Percentiles rank a stretch among this genome's conserved stretches.
These are phyloP conservation scores for Penicillium sp. DNA, from an alignment of 2,329 filamentous ascomycete genomes.

Conservation along the genomic window DNA sequence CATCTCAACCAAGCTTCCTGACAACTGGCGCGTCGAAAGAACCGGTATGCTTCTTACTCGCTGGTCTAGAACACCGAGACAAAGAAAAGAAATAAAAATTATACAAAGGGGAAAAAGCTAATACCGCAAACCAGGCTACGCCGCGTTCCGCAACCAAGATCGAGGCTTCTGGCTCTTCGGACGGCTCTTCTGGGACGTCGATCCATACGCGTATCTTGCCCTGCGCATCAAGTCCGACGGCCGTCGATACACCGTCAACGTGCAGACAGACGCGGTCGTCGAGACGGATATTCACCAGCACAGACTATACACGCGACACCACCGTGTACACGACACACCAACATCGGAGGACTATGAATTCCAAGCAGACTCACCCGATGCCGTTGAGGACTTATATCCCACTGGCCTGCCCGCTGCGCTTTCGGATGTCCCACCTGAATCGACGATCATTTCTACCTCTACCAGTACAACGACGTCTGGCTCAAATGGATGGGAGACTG, in stretches of 20 bases:
- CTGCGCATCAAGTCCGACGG: conserved; percentile 84
- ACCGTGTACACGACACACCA: conserved; percentile 24
- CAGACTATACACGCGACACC: conserved; percentile 54
- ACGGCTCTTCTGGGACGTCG: conserved; percentile 75
- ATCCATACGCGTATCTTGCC: conserved; percentile 78
- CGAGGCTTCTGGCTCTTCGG: conserved; percentile 73
- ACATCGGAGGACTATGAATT: conserved; percentile 13
- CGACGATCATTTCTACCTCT: conserved; percentile 29
- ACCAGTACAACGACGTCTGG: conserved; percentile 46
- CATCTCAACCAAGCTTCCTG: conserved; percentile 78
- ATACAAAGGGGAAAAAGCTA: background rate
- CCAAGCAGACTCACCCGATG: conserved; percentile 18
- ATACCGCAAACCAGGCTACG: conserved; percentile 58
- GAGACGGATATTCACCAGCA: conserved; percentile 96
- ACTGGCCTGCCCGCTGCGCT: conserved; percentile 29
- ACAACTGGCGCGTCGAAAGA: conserved; percentile 44
- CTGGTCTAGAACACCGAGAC: background rate
- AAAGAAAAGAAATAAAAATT: too few species aligned
- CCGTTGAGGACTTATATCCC: conserved; percentile 21
- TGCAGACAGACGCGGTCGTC: conserved; percentile 89
- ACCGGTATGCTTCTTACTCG: conserved; percentile 25
- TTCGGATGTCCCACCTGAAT: conserved; percentile 32
- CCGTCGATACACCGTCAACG: conserved; percentile 83
- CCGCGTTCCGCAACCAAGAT: conserved; percentile 79
- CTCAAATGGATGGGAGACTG: conserved; percentile 85